Conservation (phyloP, 257 asterid species). For the Leptodermis oblonga region DNA sequence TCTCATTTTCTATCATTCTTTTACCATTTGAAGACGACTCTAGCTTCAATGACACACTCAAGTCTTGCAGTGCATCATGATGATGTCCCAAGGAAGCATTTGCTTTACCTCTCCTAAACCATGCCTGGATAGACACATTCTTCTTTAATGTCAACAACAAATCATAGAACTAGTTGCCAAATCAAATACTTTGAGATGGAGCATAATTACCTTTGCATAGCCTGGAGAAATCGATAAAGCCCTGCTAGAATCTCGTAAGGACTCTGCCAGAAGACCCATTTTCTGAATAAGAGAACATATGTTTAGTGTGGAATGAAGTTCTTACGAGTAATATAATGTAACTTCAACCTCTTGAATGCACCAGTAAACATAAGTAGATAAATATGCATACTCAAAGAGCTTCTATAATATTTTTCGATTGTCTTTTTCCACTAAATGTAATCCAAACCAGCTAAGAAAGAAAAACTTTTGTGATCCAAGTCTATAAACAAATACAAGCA, state of each 20-base stretch:
- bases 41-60: slow-evolving; percentile 49
- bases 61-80: slow-evolving; percentile 64
- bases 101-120: slow-evolving; percentile 90
- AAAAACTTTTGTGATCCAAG: neutral
- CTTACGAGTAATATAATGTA: neutral
- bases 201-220: slow-evolving; percentile 65
- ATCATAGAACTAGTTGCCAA: neutral
- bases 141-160: slow-evolving; percentile 17
- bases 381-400: neutral
- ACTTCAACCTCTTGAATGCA: neutral
- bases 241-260: slow-evolving; percentile 67
- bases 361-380: neutral
- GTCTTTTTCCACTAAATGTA: neutral
- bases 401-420: neutral
- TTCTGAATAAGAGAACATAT: slow-evolving; percentile 45
- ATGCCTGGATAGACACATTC: slow-evolving; percentile 48
- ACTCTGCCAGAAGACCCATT: slow-evolving; percentile 61
- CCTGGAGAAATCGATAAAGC: slow-evolving; percentile 57
- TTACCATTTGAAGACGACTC: slow-evolving; percentile 71
- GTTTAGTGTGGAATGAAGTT: neutral
- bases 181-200: neutral
- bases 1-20: slow-evolving; percentile 66
- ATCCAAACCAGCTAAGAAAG: neutral
- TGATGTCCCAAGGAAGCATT: slow-evolving; percentile 65
- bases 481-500: neutral